Evolutionary conservation across 169 alveolate genomes (phyloP).

Genomic region (Plasmodium yoelii): DNA sequence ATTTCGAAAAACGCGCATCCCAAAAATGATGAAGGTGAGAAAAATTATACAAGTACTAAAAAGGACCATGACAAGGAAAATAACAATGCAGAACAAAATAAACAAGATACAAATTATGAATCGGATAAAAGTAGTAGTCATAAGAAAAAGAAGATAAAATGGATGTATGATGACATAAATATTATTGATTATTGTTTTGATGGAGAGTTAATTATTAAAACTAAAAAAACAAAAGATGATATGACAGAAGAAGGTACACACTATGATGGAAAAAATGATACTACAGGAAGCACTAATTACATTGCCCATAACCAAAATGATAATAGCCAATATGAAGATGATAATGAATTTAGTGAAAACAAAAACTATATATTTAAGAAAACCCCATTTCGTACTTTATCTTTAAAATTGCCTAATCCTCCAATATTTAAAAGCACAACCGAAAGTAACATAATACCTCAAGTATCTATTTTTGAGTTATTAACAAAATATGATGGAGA

Average conservation of each 20-base stretch:
- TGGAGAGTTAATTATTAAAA: conserved; percentile 62
- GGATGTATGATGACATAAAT: conserved; percentile 45
- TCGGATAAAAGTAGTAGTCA: background rate
- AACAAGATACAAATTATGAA: background rate
- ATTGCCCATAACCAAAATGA: background rate
- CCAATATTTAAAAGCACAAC: conserved; percentile 96
- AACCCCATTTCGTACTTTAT: conserved; percentile 80
- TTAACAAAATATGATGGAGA: conserved; percentile 96
- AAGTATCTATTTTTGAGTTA: conserved; percentile 93
- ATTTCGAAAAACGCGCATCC: background rate
- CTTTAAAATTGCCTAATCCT: conserved; percentile 88
- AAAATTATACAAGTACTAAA: background rate
- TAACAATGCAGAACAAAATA: background rate
- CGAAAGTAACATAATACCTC: conserved; percentile 92
- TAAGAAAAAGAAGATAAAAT: conserved; percentile 28
- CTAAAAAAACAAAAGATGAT: conserved; percentile 37
- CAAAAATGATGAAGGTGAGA: background rate
- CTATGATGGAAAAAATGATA: background rate
- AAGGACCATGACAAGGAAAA: conserved; percentile 11
- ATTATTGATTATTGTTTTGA: conserved; percentile 74
- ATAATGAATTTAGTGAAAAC: conserved; percentile 76
- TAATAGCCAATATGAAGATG: background rate
- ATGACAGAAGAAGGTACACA: background rate
- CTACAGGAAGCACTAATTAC: too few species aligned
- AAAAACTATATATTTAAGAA: conserved; percentile 38